Evolutionary conservation across 2,329 filamentous ascomycete genomes (phyloP), one percentile per base, ranked within the genome.

Genomic region (Anisogramma anomala): DNA sequence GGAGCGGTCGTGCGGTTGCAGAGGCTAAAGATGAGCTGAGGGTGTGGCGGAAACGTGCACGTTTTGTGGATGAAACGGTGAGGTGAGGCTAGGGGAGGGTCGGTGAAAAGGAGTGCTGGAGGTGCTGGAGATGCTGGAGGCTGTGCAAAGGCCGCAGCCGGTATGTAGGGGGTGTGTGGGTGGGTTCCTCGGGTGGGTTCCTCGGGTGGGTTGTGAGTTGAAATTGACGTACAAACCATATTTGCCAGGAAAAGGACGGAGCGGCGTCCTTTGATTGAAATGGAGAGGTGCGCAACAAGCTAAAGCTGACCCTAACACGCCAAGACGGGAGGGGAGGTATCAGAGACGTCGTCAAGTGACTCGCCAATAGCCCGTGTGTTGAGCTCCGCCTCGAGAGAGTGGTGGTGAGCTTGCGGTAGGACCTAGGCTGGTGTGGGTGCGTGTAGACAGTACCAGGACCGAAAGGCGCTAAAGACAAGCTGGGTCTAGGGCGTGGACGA

Each of bases 141-240:
- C n/a, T n/a, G n/a, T n/a, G n/a, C n/a, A n/a, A n/a, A n/a, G n/a
- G n/a, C n/a, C n/a, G n/a, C n/a, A n/a, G n/a, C n/a, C n/a, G n/a
- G n/a, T 25, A 36, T 42, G 40, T 36, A 32, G 26, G 8, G 4
- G 15, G 15, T 14, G 9, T 8, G 13, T 14, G 11, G 14, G 14
- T 40, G 13, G 40, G 10, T 17, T 27, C 13, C 22, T 6, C 22
- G 28, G n/a, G 20, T 31, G 31, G 28, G 41, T 22, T 23, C 20
- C n/a, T n/a, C n/a, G n/a, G n/a, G n/a, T n/a, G n/a, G n/a, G n/a
- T n/a, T n/a, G n/a, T n/a, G n/a, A n/a, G n/a, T n/a, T n/a, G n/a
- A n/a, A n/a, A n/a, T n/a, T n/a, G n/a, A 47, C 45, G 44, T 15
- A 47, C 45, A 41, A 47, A 41, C 45, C 45, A 47, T 47, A 23